Evolutionary conservation across 768 basidiomycete species (phyloP).

Genomic region (Udeniomyces megalosporus): DNA sequence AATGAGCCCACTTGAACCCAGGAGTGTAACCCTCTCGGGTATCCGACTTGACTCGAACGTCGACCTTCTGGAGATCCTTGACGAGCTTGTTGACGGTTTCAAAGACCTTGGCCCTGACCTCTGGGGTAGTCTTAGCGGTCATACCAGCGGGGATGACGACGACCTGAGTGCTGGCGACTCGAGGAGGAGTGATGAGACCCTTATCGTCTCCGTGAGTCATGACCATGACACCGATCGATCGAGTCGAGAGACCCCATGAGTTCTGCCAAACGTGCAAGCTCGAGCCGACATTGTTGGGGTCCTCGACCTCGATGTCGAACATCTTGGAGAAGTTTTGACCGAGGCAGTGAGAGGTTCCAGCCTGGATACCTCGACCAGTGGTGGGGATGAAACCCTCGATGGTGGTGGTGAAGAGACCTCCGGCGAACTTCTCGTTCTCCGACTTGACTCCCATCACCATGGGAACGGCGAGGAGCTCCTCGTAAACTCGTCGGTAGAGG

Average conservation of each 20-base stretch:
- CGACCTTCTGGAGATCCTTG: conserved; percentile 50
- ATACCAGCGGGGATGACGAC: conserved; percentile 87
- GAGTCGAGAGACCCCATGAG: conserved; percentile 94
- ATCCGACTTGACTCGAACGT: conserved; percentile 74
- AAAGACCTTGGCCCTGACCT: conserved; percentile 48
- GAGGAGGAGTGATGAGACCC: conserved; percentile 89
- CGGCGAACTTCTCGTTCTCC: conserved; percentile 98
- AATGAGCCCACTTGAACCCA: conserved; percentile 98
- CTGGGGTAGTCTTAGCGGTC: conserved; percentile 53
- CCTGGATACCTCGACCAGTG: conserved; percentile 93
- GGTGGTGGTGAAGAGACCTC: conserved; percentile 93
- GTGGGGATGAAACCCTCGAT: conserved; percentile 96
- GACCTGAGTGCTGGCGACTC: conserved; percentile 83
- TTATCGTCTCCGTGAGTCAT: conserved; percentile 99
- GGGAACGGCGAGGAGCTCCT: conserved; percentile 91
- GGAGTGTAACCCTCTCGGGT: conserved; percentile 91
- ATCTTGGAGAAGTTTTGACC: conserved; percentile 98
- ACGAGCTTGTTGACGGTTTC: conserved; percentile 63
- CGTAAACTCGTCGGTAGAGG: conserved; percentile 85
- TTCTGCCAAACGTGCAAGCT: conserved; percentile 93
- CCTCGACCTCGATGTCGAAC: conserved; percentile 96
- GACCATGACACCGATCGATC: conserved; percentile 94
- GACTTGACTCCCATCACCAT: conserved; percentile 95
- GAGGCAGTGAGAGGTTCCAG: conserved; percentile 89
- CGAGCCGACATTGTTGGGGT: conserved; percentile 47